These are phyloP conservation scores for Wallacemonas collosoma DNA, from an alignment of 208 protist species.

Conservation along the genomic window DNA sequence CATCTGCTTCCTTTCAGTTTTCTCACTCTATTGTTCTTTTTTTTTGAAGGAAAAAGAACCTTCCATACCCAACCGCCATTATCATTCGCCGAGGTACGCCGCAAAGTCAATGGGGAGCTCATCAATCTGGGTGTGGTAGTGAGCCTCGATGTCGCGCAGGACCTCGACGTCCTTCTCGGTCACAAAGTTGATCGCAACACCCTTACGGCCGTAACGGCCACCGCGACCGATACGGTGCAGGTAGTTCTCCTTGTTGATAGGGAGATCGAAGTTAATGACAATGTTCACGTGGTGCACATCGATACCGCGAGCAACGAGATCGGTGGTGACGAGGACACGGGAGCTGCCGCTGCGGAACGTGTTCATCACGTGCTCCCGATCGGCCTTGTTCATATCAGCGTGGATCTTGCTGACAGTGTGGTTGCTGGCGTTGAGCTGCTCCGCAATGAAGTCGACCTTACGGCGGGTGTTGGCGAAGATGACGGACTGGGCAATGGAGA, in stretches of 20 bases:
- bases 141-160: constrained; percentile 98
- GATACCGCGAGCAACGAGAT: constrained; percentile 99
- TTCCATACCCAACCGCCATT: constrained; percentile 93
- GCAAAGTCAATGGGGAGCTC: constrained; percentile 98
- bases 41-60: neutral
- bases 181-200: constrained; percentile 99
- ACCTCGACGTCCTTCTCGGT: constrained; percentile 96
- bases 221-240: constrained; percentile 99
- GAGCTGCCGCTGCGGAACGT: constrained; percentile 96
- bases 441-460: constrained; percentile 97
- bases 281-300: constrained; percentile 99
- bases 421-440: constrained; percentile 91
- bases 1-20: constrained; percentile 3
- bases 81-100: constrained; percentile 73
- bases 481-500: constrained; percentile 95
- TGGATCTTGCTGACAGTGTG: constrained; percentile 97
- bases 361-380: constrained; percentile 98
- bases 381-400: constrained; percentile 97
- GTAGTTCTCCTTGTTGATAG: constrained; percentile 99
- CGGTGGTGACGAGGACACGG: constrained; percentile 99
- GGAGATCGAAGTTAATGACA: constrained; percentile 99
- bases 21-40: constrained; percentile 14
- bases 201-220: constrained; percentile 99
- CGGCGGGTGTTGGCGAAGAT: constrained; percentile 99
- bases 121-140: constrained; percentile 99